phyloP scores from a whole-genome alignment of 352 stramenopile species.

The Phytophthora cryptogea region DNA sequence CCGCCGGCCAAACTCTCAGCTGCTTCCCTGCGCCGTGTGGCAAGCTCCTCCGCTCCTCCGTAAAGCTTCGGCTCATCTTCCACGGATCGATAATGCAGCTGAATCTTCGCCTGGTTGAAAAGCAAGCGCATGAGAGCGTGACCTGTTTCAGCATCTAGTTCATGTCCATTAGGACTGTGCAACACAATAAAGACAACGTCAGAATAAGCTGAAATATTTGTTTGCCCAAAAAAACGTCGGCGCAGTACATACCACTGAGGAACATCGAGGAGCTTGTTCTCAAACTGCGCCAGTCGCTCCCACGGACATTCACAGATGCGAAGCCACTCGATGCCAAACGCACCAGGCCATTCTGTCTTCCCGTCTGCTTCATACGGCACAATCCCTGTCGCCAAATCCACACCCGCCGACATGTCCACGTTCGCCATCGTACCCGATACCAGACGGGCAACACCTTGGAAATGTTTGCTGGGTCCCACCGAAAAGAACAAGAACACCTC shows the following conservation, averaged over 20 bases:
- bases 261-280: slow-evolving; percentile 67
- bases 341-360: slow-evolving; percentile 55
- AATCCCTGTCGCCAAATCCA: slow-evolving; percentile 48
- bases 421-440: slow-evolving; percentile 39
- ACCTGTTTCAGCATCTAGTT: slow-evolving; percentile 67
- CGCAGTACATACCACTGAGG: slow-evolving; percentile 55
- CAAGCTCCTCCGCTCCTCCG: slow-evolving; percentile 77
- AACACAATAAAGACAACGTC: slow-evolving; percentile 9
- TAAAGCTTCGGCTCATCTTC: slow-evolving; percentile 80
- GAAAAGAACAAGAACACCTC: slow-evolving; percentile 86
- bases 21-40: slow-evolving; percentile 66
- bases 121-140: slow-evolving; percentile 77
- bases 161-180: slow-evolving; percentile 65
- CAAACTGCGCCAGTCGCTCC: slow-evolving; percentile 74
- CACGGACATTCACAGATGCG: slow-evolving; percentile 89
- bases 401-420: slow-evolving; percentile 38
- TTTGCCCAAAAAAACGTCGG: neutral
- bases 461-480: slow-evolving; percentile 76
- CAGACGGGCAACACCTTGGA: slow-evolving; percentile 73
- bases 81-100: slow-evolving; percentile 82
- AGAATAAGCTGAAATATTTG: neutral
- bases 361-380: slow-evolving; percentile 69
- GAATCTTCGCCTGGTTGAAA: slow-evolving; percentile 84
- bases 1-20: slow-evolving; percentile 69
- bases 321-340: slow-evolving; percentile 83